phyloP scores from a whole-genome alignment of 176 grass and related monocot species.

The Cymbopogon citratus region DNA sequence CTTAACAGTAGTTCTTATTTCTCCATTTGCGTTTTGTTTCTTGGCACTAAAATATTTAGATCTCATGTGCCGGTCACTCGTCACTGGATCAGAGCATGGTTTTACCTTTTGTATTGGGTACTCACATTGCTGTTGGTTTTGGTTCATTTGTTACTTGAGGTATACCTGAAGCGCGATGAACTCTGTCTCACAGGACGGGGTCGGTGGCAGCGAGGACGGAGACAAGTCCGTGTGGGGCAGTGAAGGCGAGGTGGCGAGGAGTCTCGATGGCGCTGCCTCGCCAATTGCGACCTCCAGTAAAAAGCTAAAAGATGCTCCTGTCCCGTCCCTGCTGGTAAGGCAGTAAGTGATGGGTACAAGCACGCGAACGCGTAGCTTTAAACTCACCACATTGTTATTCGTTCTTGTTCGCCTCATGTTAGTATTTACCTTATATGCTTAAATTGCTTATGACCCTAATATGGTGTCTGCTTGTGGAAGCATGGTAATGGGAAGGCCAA shows the following conservation, averaged over 20 bases:
- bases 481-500: neutral
- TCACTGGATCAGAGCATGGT: neutral
- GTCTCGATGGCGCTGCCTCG: neutral
- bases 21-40: neutral
- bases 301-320: neutral
- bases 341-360: neutral
- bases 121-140: neutral
- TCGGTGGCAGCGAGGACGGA: constrained; percentile 30
- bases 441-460: neutral
- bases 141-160: neutral
- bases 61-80: neutral
- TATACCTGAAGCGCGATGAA: neutral
- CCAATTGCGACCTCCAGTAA: constrained; percentile 5
- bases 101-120: neutral
- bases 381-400: neutral
- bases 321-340: neutral
- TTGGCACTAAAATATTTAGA: neutral
- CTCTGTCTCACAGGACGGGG: constrained; percentile 35
- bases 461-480: constrained; percentile 24
- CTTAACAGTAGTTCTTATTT: neutral
- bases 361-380: neutral
- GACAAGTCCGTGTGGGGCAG: constrained; percentile 21
- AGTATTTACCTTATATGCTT: constrained; percentile 5
- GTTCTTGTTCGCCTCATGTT: neutral
- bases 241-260: neutral